These are phyloP conservation scores for Saccharomycopsis sp. DNA, from an alignment of 805 yeast species.

Conservation along the genomic window DNA sequence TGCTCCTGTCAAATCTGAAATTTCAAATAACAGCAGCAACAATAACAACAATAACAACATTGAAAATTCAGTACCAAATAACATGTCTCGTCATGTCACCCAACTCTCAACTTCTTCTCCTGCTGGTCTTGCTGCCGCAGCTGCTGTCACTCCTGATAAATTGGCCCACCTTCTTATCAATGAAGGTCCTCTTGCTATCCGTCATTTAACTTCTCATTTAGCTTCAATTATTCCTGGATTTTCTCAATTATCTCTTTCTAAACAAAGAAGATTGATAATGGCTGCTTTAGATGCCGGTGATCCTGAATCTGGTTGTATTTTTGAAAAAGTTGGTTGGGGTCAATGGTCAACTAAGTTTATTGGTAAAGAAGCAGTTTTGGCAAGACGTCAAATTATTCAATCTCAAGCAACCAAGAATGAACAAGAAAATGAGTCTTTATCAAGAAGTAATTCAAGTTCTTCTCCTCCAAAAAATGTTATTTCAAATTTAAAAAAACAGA, in stretches of 20 bases:
- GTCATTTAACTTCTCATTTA: constrained; percentile 76
- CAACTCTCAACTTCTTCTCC: constrained; percentile 71
- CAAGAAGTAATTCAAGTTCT: not conserved
- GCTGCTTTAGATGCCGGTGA: constrained; percentile 74
- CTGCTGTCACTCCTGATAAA: constrained; percentile 71
- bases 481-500: no score
- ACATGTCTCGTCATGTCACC: constrained; percentile 8
- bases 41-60: not conserved
- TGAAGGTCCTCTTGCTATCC: constrained; percentile 84
- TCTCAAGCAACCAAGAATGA: not conserved
- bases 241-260: constrained; percentile 69
- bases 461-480: not conserved
- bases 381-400: not conserved
- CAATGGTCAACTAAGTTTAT: constrained; percentile 79
- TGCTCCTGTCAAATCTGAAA: no score
- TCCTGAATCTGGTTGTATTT: constrained; percentile 42
- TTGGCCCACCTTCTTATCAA: constrained; percentile 55
- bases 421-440: not conserved
- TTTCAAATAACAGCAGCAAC: no score
- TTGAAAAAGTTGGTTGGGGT: constrained; percentile 97
- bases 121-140: constrained; percentile 79
- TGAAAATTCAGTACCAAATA: not conserved
- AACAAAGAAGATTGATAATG: constrained; percentile 85
- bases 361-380: constrained; percentile 25
- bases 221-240: constrained; percentile 69